phyloP scores from a whole-genome alignment of 495 filamentous ascomycete species.

The Penicillium robsamsonii region DNA sequence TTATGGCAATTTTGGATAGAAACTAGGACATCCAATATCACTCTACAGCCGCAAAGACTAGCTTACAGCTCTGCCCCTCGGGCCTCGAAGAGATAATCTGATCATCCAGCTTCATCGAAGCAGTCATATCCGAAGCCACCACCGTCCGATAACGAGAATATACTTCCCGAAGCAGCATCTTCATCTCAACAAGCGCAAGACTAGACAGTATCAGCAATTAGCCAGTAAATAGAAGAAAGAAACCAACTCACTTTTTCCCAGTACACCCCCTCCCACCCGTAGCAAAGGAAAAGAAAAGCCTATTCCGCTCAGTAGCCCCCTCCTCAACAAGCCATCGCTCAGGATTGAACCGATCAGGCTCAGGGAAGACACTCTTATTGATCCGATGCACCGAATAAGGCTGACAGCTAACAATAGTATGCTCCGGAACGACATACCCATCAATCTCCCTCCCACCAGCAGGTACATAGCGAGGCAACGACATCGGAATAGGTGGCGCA shows the following conservation, averaged over 20 bases:
- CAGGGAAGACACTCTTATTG: slow-evolving; percentile 52
- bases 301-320: slow-evolving; percentile 39
- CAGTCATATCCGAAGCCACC: slow-evolving; percentile 51
- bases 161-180: slow-evolving; percentile 54
- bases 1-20: neutral
- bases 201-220: slow-evolving; percentile 41
- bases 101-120: slow-evolving; percentile 54
- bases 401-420: slow-evolving; percentile 64
- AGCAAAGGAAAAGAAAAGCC: slow-evolving; percentile 47
- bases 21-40: neutral
- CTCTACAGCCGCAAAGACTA: slow-evolving; percentile 39
- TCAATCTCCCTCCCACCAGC: slow-evolving; percentile 36
- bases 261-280: slow-evolving; percentile 44
- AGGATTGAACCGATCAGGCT: slow-evolving; percentile 56
- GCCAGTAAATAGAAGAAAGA: slow-evolving; percentile 23
- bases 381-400: slow-evolving; percentile 66
- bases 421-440: slow-evolving; percentile 51
- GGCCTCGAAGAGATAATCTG: slow-evolving; percentile 61
- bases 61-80: slow-evolving; percentile 51
- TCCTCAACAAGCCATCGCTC: slow-evolving; percentile 61
- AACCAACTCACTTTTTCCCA: slow-evolving; percentile 41
- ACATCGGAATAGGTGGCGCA: slow-evolving; percentile 66
- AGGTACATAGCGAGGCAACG: slow-evolving; percentile 60
- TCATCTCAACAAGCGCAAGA: slow-evolving; percentile 67
- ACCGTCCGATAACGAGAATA: slow-evolving; percentile 56